Conservation (phyloP, 1,284 basidiomycete genomes). For the Tilletia caries region DNA sequence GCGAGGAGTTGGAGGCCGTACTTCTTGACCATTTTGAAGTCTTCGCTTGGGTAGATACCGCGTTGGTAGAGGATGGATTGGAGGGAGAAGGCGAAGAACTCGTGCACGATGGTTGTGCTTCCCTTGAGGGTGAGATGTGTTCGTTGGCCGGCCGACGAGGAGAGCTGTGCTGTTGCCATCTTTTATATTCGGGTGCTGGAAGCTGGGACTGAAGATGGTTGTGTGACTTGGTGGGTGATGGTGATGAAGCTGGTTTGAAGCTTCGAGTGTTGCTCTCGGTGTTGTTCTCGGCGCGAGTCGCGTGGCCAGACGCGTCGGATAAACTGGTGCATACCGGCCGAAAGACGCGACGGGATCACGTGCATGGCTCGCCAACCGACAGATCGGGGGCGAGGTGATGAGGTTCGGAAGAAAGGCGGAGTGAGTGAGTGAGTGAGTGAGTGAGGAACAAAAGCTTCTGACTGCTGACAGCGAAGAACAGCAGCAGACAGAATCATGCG, state of each 20-base stretch:
- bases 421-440: no score
- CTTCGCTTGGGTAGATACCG: conserved; percentile 93
- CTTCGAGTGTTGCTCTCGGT: background rate
- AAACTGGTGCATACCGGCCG: no score
- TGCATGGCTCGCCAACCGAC: no score
- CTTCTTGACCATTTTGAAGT: conserved; percentile 77
- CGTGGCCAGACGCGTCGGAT: background rate
- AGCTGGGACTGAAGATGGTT: no score
- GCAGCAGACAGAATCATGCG: no score
- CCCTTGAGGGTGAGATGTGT: conserved; percentile 75
- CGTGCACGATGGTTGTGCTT: conserved; percentile 88
- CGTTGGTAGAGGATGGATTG: conserved; percentile 82
- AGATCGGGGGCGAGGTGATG: no score
- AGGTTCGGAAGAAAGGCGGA: no score
- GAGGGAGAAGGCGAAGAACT: conserved; percentile 97
- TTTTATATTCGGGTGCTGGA: no score
- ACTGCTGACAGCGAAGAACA: no score
- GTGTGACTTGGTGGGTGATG: background rate
- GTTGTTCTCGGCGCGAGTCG: background rate
- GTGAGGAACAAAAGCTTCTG: no score
- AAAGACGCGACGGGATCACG: no score
- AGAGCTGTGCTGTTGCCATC: conserved; percentile 29
- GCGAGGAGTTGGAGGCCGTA: conserved; percentile 94
- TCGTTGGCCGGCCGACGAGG: conserved; percentile 34
- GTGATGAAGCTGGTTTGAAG: background rate